phyloP scores from a whole-genome alignment of 2,329 filamentous ascomycete genomes.

The Exophiala xenobiotica region DNA sequence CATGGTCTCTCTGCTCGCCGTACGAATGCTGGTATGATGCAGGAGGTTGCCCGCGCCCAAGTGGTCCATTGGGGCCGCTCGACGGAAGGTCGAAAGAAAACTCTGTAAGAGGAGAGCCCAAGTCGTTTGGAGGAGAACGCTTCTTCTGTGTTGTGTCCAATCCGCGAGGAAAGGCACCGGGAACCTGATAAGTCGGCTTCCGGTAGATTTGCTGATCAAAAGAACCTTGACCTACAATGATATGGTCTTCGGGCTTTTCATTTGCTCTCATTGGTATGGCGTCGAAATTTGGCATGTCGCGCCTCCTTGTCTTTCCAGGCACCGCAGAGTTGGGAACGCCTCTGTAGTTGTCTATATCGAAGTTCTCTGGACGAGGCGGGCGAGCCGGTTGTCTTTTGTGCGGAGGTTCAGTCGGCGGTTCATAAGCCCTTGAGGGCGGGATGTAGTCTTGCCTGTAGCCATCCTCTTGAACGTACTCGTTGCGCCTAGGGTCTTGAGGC shows the following conservation, averaged over 20 bases:
- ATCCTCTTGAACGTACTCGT: slow-evolving; percentile 10
- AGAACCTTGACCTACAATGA: slow-evolving; percentile 17
- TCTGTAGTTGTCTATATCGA: slow-evolving; percentile 3
- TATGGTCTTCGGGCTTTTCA: slow-evolving; percentile 19
- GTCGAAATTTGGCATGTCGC: slow-evolving; percentile 65
- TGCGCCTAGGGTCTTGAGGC: slow-evolving; percentile 1
- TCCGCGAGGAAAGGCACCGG: slow-evolving; percentile 12
- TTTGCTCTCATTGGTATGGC: slow-evolving; percentile 39
- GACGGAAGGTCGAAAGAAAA: slow-evolving; percentile 71
- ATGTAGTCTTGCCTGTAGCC: slow-evolving; percentile 20
- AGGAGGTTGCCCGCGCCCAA: slow-evolving; percentile 1
- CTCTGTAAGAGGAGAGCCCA: slow-evolving; percentile 49
- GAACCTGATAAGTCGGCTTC: slow-evolving; percentile 32
- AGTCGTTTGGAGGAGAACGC: slow-evolving; percentile 42
- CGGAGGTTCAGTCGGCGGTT: slow-evolving; percentile 44
- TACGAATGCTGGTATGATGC: slow-evolving; percentile 9
- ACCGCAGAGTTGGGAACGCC: slow-evolving; percentile 28
- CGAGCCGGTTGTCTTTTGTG: slow-evolving; percentile 34
- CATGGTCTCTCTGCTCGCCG: slow-evolving; percentile 6
- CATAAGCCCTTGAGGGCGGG: slow-evolving; percentile 14
- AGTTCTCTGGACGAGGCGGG: slow-evolving; percentile 5
- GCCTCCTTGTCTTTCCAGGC: slow-evolving; percentile 38
- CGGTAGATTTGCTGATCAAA: slow-evolving; percentile 31
- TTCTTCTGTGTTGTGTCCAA: slow-evolving; percentile 41
- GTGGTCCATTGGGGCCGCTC: slow-evolving; percentile 1